A percentile compares a stretch with the other conserved stretches of the same genome.
Conservation (phyloP, 1,284 basidiomycete genomes). For the Trametes polyzona region DNA sequence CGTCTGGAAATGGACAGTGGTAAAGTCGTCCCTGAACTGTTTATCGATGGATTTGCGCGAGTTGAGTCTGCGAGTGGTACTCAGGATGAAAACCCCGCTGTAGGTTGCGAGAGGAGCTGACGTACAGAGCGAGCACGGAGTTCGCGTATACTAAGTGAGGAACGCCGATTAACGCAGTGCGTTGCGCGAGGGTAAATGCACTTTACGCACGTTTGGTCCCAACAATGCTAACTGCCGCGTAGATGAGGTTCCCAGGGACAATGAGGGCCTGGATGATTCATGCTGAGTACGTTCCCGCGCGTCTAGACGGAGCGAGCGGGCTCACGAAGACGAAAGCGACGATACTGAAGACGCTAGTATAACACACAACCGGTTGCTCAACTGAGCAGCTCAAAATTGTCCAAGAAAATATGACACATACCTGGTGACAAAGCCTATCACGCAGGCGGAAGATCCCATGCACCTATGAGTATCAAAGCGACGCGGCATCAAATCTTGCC, state of each 20-base stretch:
- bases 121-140: conserved; percentile 15
- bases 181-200: rapidly evolving
- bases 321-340: conserved; percentile 4
- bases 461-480: background rate
- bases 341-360: background rate
- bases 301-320: background rate
- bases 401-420: background rate
- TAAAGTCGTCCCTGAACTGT: background rate
- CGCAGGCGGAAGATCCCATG: background rate
- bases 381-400: background rate
- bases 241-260: conserved; percentile 7
- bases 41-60: conserved; percentile 7
- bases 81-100: background rate
- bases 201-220: conserved; percentile 4
- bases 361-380: no score
- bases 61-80: conserved; percentile 3
- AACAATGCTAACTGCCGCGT: conserved; percentile 8
- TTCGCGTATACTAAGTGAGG: conserved; percentile 12
- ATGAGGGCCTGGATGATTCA: conserved; percentile 1
- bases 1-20: background rate
- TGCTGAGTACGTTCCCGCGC: background rate
- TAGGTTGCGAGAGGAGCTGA: background rate
- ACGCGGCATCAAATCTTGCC: no score
- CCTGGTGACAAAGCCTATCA: background rate
- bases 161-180: background rate